phyloP scores from a whole-genome alignment of 306 rosid genomes.

The Carpinus fangiana region DNA sequence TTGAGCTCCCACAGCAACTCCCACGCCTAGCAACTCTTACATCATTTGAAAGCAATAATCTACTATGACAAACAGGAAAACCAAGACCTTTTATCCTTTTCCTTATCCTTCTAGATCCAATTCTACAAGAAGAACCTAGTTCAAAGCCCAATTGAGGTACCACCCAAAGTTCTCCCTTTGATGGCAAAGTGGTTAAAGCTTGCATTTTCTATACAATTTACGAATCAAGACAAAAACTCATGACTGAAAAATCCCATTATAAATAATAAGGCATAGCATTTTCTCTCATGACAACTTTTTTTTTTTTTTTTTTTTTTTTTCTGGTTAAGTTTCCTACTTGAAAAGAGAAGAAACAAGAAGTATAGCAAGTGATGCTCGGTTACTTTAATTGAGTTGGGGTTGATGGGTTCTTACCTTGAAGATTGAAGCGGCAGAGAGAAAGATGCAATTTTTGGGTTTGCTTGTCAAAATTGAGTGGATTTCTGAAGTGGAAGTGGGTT shows the following conservation, averaged over 20 bases:
- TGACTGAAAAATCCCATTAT: slow-evolving; percentile 9
- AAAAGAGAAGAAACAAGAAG: slow-evolving; percentile 7
- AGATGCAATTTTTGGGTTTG: neutral
- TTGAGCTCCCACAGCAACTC: slow-evolving; percentile 32
- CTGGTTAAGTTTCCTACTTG: slow-evolving; percentile 8
- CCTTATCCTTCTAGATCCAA: slow-evolving; percentile 35
- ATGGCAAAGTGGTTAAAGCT: slow-evolving; percentile 41
- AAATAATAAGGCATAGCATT: neutral
- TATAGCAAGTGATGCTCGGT: neutral
- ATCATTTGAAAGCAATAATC: slow-evolving; percentile 35
- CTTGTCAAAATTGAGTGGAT: slow-evolving; percentile 14
- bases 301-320: neutral
- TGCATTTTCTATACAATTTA: slow-evolving; percentile 47
- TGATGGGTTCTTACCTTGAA: slow-evolving; percentile 33
- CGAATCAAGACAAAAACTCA: slow-evolving; percentile 18
- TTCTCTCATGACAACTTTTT: slow-evolving; percentile 5
- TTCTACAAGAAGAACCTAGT: slow-evolving; percentile 31
- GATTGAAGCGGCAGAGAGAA: slow-evolving; percentile 10
- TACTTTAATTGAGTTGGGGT: slow-evolving; percentile 14
- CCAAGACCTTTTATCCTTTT: slow-evolving; percentile 36
- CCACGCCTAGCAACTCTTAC: slow-evolving; percentile 30
- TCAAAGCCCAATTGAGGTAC: slow-evolving; percentile 38
- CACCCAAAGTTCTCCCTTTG: slow-evolving; percentile 31
- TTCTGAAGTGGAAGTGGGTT: slow-evolving; percentile 13
- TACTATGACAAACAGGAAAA: slow-evolving; percentile 38